These are phyloP conservation scores for Ophiosphaerella narmari DNA, from an alignment of 2,329 filamentous ascomycete species.

Conservation along the genomic window DNA sequence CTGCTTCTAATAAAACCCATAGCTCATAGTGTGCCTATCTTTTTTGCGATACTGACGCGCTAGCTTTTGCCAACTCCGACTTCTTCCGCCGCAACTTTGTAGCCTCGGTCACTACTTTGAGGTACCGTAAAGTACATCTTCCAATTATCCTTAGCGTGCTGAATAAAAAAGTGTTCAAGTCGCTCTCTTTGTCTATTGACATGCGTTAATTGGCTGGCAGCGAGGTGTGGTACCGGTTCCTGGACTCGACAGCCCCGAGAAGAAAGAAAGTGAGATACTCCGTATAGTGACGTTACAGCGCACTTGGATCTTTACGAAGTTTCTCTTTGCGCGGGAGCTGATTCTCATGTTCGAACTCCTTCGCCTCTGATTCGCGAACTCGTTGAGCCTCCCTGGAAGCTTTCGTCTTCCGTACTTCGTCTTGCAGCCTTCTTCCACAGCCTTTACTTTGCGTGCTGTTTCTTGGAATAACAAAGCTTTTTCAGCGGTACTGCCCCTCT, in stretches of 20 bases:
- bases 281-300: constrained; percentile 11
- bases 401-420: not conserved
- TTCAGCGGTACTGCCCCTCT: too few relatives aligned
- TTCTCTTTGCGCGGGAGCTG: constrained; percentile 2
- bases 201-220: constrained; percentile 15
- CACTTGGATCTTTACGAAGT: constrained; percentile 7
- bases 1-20: too few relatives aligned
- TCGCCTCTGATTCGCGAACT: not conserved
- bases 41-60: too few relatives aligned
- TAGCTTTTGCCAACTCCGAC: too few relatives aligned
- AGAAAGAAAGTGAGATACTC: constrained; percentile 9
- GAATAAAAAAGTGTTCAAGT: constrained; percentile 14
- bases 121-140: constrained; percentile 7
- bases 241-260: not conserved
- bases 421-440: not conserved
- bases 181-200: constrained; percentile 5
- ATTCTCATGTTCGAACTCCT: constrained; percentile 1
- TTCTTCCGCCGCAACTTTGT: not conserved
- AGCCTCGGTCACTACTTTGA: not conserved
- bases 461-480: too few relatives aligned
- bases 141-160: constrained; percentile 18
- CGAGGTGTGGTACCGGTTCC: constrained; percentile 3
- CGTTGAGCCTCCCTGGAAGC: not conserved
- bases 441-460: too few relatives aligned
- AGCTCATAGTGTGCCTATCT: too few relatives aligned